Evolutionary conservation across 2,329 filamentous ascomycete genomes (phyloP).

Genomic region (Chrysosporium queenslandicum): DNA sequence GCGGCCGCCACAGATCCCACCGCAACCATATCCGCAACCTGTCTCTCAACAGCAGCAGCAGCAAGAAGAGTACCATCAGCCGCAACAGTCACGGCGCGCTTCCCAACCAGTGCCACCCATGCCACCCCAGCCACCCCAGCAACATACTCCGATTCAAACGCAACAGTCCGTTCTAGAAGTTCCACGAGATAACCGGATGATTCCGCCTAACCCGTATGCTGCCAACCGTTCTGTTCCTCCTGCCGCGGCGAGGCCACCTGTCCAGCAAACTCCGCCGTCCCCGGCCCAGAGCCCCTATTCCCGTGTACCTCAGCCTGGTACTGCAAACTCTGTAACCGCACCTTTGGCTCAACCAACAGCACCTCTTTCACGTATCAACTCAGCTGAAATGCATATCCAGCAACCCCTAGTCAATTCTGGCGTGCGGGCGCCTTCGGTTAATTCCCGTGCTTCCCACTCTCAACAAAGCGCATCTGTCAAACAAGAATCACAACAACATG

Average conservation of each 20-base stretch:
- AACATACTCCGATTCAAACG: slow-evolving; percentile 19
- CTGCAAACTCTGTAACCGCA: slow-evolving; percentile 15
- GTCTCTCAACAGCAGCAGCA: slow-evolving; percentile 24
- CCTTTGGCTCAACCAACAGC: slow-evolving; percentile 17
- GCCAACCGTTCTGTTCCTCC: slow-evolving; percentile 20
- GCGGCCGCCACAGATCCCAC: slow-evolving; percentile 36
- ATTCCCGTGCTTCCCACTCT: slow-evolving; percentile 16
- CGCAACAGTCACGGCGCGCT: slow-evolving; percentile 12
- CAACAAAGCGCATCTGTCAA: slow-evolving; percentile 26
- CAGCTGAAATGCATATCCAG: slow-evolving; percentile 34
- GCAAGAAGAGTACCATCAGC: slow-evolving; percentile 18
- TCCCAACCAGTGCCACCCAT: slow-evolving; percentile 16
- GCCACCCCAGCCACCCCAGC: slow-evolving; percentile 13
- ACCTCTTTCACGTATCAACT: slow-evolving; percentile 30
- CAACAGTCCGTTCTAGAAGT: slow-evolving; percentile 21
- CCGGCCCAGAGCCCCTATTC: slow-evolving; percentile 20
- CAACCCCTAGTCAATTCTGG: slow-evolving; percentile 21
- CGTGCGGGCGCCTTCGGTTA: not conserved
- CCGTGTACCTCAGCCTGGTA: slow-evolving; percentile 22
- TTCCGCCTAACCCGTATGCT: slow-evolving; percentile 30
- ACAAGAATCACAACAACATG: slow-evolving; percentile 41
- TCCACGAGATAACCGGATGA: slow-evolving; percentile 26
- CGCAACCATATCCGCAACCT: slow-evolving; percentile 43
- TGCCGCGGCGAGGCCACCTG: slow-evolving; percentile 13
- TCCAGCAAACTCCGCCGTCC: slow-evolving; percentile 20